Base-by-base conservation (phyloP, 805 yeast species). In the Yamadazyma endophytica region DNA sequence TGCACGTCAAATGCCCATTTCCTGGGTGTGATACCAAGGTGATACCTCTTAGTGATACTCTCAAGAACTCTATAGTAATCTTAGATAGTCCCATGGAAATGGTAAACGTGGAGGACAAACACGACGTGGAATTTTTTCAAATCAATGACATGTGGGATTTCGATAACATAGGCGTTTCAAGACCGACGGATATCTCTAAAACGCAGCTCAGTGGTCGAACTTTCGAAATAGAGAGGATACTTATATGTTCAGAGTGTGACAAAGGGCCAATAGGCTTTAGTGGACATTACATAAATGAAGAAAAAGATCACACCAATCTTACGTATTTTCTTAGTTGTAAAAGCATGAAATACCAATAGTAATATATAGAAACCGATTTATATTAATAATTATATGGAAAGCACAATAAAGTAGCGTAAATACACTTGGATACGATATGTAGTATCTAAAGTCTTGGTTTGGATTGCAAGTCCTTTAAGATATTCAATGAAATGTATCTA, bases 241-340 rank as follows among this genome's bases (percentile, higher is more conserved):
- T 83, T 24, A 68, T 78, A 2, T 83, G 94, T 51, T 75, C 87
- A 4, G 88, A 79, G 38, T 83, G 94, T 57, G 89, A 82, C 43
- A 64, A 69, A 36, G 94, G 94, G 0, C 90, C 90, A 0, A 45
- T 83, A 13, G 94, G 94, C 13, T 79, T 70, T 58, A 87, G 77
- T 17, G 79, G 70, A 5, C 36, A 43, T 24, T 48, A 43, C 6
- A 53, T 37, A 3, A 50, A 46, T 12, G 51, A 49, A 6, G 66
- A 65, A 17, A 61, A 57, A 7, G 11, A 13, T 9, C 46, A 42
- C 2, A 58, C 64, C 37, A 52, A 63, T 25, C 52, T 73, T 30
- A 50, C 52, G 6, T 70, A 72, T 38, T 68, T 64, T 29, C 46
- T 77, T 20, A 66, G 71, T 39, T 51, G 69, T 38, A 56, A 58